Conservation (phyloP, 148 eudicot genomes). For the Pouteria glomerata region DNA sequence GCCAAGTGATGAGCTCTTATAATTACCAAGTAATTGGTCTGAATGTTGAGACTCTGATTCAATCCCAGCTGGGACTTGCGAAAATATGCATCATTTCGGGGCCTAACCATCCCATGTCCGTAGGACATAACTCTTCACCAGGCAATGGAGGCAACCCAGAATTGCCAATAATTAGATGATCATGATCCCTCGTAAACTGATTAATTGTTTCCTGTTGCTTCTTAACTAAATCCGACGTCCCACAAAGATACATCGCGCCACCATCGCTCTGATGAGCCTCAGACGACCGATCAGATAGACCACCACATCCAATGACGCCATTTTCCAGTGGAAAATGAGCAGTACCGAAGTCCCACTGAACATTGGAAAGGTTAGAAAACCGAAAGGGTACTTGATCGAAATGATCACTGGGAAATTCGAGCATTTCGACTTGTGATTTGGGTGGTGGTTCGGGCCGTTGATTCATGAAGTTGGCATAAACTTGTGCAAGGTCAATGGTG, state of each 20-base stretch:
- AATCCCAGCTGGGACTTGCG: background rate
- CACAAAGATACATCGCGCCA: background rate
- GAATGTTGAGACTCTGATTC: constrained; percentile 7
- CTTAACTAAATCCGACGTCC: background rate
- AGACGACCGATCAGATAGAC: too few species aligned
- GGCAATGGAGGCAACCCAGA: constrained; percentile 34
- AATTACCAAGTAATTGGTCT: background rate
- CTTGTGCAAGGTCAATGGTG: constrained; percentile 30
- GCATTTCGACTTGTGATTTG: background rate
- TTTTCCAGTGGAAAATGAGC: background rate
- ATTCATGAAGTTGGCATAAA: constrained; percentile 35
- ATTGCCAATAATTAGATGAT: background rate
- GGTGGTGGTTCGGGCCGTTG: background rate
- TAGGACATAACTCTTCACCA: constrained; percentile 10
- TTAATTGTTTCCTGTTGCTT: background rate
- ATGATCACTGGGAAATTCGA: background rate
- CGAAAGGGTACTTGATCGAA: too few species aligned
- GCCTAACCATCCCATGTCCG: background rate
- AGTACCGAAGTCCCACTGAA: too few species aligned
- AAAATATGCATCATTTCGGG: background rate
- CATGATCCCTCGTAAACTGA: background rate
- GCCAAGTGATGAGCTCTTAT: background rate
- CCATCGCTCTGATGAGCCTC: background rate
- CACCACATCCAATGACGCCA: background rate
- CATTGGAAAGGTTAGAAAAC: too few species aligned